Base-by-base conservation (phyloP, 352 stramenopile genomes). In the Globisporangium canariense region DNA sequence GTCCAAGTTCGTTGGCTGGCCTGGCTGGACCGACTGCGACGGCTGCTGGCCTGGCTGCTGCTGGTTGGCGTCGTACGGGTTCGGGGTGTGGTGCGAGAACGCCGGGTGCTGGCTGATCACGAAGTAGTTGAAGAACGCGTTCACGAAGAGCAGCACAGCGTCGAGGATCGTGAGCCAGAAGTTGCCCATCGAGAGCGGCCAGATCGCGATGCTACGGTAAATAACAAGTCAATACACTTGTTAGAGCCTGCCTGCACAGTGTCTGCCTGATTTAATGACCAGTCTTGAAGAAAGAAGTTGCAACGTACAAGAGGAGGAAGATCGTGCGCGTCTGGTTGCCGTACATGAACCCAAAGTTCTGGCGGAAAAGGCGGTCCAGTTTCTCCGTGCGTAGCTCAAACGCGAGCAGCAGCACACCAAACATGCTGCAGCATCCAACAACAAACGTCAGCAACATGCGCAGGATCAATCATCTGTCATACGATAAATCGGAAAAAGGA, bases 71-170 rank as follows among this genome's bases (percentile, higher is more conserved):
- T 57, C 57, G 50, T 65, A 65, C 41, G 30, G 38, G 30, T 11
- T 62, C 58, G 58, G 6, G 34, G 46, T 52, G 66, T 85, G 65
- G 22, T 80, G 73, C 25, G 78, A 87, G 65, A 87, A 87, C 22
- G 76, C 76, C 40, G 76, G 78, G 73, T 87, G 78, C 72, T 94
- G 82, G 38, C 81, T 94, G 69, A 96, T 91, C 63, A 96, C 87
- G 68, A 86, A 96, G 75, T 93, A 96, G 78, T 96, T 96, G 81
- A 96, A 96, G 67, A 96, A 94, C 16, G 87, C 87, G 64, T 96
- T 96, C 60, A 92, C 64, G 67, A 96, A 96, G 40, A 96, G 74
- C 67, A 96, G 70, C 64, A 89, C 76, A n/a, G 87, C 87, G 72
- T 96, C 83, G 28, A 96, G 64, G 67, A 94, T 94, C 60, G 87